Conservation (phyloP, 331 rosid species). For the Acacia pycnantha region DNA sequence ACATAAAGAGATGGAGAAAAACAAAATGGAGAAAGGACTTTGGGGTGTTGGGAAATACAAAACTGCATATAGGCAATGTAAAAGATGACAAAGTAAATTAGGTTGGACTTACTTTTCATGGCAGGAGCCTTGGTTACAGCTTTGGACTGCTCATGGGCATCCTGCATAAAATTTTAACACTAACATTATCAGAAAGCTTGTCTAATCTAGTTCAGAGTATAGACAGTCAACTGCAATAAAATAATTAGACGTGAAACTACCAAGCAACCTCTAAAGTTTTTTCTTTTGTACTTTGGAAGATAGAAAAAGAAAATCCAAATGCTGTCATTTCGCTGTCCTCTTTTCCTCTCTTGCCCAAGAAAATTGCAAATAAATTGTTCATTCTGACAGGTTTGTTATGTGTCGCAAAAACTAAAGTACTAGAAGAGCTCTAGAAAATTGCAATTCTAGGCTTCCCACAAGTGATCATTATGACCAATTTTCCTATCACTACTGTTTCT, state of each 20-base stretch:
- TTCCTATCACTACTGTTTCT: not conserved
- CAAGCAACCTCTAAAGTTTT: not conserved
- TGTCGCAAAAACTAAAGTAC: not conserved
- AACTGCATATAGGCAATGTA: not conserved
- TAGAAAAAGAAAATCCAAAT: not conserved
- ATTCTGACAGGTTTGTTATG: not conserved
- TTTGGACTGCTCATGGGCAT: constrained; percentile 76
- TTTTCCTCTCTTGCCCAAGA: not conserved
- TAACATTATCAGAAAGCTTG: constrained; percentile 20
- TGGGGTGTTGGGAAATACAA: not conserved
- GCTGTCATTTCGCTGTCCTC: not conserved
- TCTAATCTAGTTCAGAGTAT: not conserved
- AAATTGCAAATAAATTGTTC: not conserved
- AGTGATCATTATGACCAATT: not conserved
- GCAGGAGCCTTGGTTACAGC: constrained; percentile 87
- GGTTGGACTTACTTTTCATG: constrained; percentile 70
- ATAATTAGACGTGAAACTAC: not conserved
- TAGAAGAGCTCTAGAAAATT: not conserved
- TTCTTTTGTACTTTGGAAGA: not conserved
- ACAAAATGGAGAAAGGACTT: not conserved
- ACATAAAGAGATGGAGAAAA: not conserved
- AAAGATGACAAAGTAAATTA: not conserved
- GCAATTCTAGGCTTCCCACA: not conserved
- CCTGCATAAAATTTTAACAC: constrained; percentile 46
- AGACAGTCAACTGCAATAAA: not conserved